Conservation (phyloP, 331 rosid species). For the Acacia pycnantha region DNA sequence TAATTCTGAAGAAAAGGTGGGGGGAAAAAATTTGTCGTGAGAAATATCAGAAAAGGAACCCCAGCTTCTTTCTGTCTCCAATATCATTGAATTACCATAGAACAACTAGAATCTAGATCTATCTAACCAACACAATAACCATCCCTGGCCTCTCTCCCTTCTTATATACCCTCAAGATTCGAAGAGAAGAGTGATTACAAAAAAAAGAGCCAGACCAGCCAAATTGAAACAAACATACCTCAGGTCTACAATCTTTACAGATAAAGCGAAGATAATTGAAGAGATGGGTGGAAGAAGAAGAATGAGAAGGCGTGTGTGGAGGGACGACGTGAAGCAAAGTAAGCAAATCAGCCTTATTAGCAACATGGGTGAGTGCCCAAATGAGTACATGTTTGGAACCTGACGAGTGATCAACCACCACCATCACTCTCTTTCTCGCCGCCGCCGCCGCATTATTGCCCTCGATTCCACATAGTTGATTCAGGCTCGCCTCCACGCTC, state of each 20-base stretch:
- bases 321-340: slow-evolving; percentile 80
- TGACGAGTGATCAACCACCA: slow-evolving; percentile 68
- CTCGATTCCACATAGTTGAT: slow-evolving; percentile 53
- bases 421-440: slow-evolving; percentile 90
- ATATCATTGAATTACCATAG: slow-evolving; percentile 12
- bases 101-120: slow-evolving; percentile 35
- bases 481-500: slow-evolving; percentile 37
- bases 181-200: background rate
- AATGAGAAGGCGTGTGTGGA: slow-evolving; percentile 35
- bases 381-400: slow-evolving; percentile 88
- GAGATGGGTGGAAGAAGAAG: slow-evolving; percentile 56
- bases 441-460: slow-evolving; percentile 25
- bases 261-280: slow-evolving; percentile 82
- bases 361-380: slow-evolving; percentile 91
- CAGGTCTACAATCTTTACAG: slow-evolving; percentile 87
- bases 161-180: background rate
- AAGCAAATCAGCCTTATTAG: slow-evolving; percentile 74
- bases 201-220: background rate
- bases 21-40: background rate
- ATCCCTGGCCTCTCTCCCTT: background rate
- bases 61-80: background rate
- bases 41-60: background rate
- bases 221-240: slow-evolving; percentile 44
- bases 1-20: slow-evolving; percentile 31
- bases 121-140: background rate